A percentile compares a stretch with the other conserved stretches of the same genome.
phyloP scores from a whole-genome alignment of 73 alveolate species.

The Uronychia setigera region DNA sequence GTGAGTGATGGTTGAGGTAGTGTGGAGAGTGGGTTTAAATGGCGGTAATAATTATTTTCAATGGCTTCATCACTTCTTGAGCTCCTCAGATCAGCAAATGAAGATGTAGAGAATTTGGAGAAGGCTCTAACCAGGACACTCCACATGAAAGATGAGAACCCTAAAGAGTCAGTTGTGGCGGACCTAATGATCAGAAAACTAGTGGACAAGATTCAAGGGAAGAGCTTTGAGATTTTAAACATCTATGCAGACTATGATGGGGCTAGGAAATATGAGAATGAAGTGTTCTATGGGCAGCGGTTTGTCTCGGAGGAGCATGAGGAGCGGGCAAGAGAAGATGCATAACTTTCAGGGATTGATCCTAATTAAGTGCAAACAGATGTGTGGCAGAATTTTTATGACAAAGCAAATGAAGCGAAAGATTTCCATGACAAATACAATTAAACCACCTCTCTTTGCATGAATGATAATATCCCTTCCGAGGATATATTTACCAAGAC shows the following conservation, averaged over 20 bases:
- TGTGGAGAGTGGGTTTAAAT: too few relatives aligned
- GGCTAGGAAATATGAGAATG: slow-evolving; percentile 87
- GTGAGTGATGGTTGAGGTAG: too few relatives aligned
- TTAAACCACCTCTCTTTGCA: slow-evolving; percentile 58
- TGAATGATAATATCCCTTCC: slow-evolving; percentile 46
- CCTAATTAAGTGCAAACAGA: slow-evolving; percentile 78
- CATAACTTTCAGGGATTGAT: not conserved
- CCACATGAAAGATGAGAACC: slow-evolving; percentile 87
- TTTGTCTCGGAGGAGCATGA: slow-evolving; percentile 40
- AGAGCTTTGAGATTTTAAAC: slow-evolving; percentile 78
- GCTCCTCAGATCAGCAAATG: slow-evolving; percentile 80
- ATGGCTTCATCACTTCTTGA: slow-evolving; percentile 92
- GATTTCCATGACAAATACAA: slow-evolving; percentile 73
- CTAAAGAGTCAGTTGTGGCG: slow-evolving; percentile 88
- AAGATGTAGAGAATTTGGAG: slow-evolving; percentile 90
- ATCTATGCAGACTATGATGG: slow-evolving; percentile 87
- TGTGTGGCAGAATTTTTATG: slow-evolving; percentile 95
- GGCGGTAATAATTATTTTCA: too few relatives aligned
- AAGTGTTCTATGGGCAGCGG: slow-evolving; percentile 72
- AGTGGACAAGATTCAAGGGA: slow-evolving; percentile 83
- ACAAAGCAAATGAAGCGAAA: slow-evolving; percentile 87
- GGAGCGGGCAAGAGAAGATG: slow-evolving; percentile 12
- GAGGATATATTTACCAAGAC: slow-evolving; percentile 36
- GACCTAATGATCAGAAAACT: slow-evolving; percentile 85
- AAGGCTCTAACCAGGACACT: slow-evolving; percentile 84